Base-by-base conservation (phyloP, 2,329 filamentous ascomycete genomes). In the Cladosporium sp. region DNA sequence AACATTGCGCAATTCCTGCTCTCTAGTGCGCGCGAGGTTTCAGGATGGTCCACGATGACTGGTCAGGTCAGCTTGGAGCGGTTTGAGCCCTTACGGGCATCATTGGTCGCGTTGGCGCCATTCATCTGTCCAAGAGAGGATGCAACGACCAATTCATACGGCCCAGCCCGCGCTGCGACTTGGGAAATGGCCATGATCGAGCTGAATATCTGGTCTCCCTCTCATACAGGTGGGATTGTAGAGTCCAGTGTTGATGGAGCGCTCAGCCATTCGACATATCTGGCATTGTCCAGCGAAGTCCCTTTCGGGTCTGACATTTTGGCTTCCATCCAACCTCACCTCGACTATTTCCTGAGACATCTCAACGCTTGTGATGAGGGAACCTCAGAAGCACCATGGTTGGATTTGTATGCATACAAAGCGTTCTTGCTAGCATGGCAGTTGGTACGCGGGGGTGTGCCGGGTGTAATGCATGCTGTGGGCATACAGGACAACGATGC, bases 121-220 rank as follows among this genome's bases (percentile, higher is more conserved):
- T 65, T 49, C 18, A 23, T 65, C 16, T 52, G 56, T 23, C 63
- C 63, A 28, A 29, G 49, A 44, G 49, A 26, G 2, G 44, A 55
- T 23, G 33, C 33, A 28, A 31, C 23, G 6, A 21, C 29, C n/a
- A 18, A 28, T 4, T 29, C 63, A 5, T 23, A 61, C 23, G 29
- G 29, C 12, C 56, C 56, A 3, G 44, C 63, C 18, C 11, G 63
- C 10, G 56, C 44, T 21, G 63, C 63, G n/a, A 65, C 63, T 12
- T 65, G 63, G 63, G 55, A 65, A 31, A 65, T 65, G 63, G 63
- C 63, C 3, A 65, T 65, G 63, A 65, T 65, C 33, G 63, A 65
- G 29, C 28, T 65, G 14, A 49, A 50, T n/a, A 65, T 65, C 31
- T 65, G 63, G 63, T 65, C 63, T 21, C 63, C 63, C 5, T 52